Evolutionary conservation across 257 asterid genomes (phyloP), one percentile per base, ranked within the genome.

Genomic region (Nicotiana tomentosiformis): DNA sequence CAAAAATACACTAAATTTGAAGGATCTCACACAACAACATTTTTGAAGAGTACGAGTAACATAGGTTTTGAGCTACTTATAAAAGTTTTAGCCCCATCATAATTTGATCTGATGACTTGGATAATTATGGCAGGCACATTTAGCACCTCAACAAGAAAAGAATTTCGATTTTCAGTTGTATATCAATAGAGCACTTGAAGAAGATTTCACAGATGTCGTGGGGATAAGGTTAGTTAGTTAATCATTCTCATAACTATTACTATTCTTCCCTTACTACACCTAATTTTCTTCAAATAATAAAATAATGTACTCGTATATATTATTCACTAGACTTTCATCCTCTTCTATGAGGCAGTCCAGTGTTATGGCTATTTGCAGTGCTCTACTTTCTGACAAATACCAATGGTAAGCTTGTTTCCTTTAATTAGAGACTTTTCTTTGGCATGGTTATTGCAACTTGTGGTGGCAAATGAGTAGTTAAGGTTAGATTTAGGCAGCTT

Each of bases 171-270:
- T 85, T 29, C 81, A 78, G 67, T 81, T 81, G 68, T 78, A 82
- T 68, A 85, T 85, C 11, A 77, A 67, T 26, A 78, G 85, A 57
- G 64, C 88, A n/a, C 69, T 77, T 17, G 85, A 85, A 32, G 83
- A 85, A 57, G 85, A 85, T 58, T 82, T 85, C 26, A 46, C 53
- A 82, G 68, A 66, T 11, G 85, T 82, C 11, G 83, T 85, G 58
- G 77, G 85, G 32, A 82, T 85, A 77, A 82, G 85, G 87, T 82
- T 7, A 67, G 53, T 7, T 67, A 33, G 4, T 67, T 18, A 17
- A 9, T 12, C 26, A 15, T 14, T 65, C 2, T 6, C 12, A 29
- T 29, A 29, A 29, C 30, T 29, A 23, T 23, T 23, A 23, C 26
- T 0, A 23, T 23, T 23, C 26, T 23, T 23, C 26, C 1, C 26